Evolutionary conservation across 768 basidiomycete genomes (phyloP).

Genomic region (Termitomyces titanicus): DNA sequence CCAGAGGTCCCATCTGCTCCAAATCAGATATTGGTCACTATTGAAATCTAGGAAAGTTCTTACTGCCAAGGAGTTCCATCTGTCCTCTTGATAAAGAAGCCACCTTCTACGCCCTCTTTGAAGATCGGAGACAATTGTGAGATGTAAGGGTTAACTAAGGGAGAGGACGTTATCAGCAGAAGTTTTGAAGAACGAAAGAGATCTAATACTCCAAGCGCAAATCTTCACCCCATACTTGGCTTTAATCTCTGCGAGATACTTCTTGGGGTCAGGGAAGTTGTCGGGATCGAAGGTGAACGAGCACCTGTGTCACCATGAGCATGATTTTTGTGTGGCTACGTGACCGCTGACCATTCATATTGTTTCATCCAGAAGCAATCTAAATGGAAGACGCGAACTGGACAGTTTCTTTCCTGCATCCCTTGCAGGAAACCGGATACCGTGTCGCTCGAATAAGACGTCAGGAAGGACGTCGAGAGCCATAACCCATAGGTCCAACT

Average conservation of each 20-base stretch:
- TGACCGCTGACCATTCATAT: constrained; percentile 51
- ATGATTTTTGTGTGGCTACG: neutral
- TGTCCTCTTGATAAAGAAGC: constrained; percentile 65
- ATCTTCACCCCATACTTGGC: constrained; percentile 63
- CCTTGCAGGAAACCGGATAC: constrained; percentile 69
- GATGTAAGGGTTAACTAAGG: constrained; percentile 68
- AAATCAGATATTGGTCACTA: constrained; percentile 1
- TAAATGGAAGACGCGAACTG: constrained; percentile 69
- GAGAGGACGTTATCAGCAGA: neutral
- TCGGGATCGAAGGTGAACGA: constrained; percentile 77
- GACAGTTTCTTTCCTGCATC: constrained; percentile 60
- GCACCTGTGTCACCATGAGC: constrained; percentile 40
- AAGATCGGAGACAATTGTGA: constrained; percentile 69
- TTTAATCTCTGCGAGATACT: constrained; percentile 59
- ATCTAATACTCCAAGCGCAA: constrained; percentile 58
- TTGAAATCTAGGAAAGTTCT: constrained; percentile 23
- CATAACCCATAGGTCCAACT: constrained; percentile 77
- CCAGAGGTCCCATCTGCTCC: constrained; percentile 56
- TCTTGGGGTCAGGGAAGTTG: constrained; percentile 69
- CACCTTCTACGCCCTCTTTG: constrained; percentile 62
- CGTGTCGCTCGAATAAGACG: constrained; percentile 63
- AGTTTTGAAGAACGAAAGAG: neutral
- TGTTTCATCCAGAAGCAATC: constrained; percentile 80
- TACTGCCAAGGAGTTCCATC: constrained; percentile 70
- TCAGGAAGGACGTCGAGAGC: constrained; percentile 76